Evolutionary conservation across 345 rosid genomes (phyloP).

Genomic region (Heritiera fomes): DNA sequence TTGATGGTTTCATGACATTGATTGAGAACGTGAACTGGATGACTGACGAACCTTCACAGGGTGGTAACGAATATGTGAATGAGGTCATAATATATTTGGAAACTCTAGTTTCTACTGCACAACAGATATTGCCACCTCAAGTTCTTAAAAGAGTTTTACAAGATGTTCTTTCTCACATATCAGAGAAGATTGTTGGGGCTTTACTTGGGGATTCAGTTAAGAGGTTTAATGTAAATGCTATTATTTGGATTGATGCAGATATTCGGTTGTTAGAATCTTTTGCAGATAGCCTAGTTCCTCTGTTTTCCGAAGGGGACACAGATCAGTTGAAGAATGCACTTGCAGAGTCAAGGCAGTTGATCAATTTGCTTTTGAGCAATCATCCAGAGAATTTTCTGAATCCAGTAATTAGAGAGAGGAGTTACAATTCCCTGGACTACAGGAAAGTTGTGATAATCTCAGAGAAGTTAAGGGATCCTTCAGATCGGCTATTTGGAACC

Average conservation of each 20-base stretch:
- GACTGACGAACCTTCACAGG: constrained; percentile 75
- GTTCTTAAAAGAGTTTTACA: constrained; percentile 82
- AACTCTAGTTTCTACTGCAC: constrained; percentile 93
- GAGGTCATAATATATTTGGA: constrained; percentile 91
- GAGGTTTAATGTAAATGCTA: constrained; percentile 73
- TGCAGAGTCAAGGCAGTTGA: constrained; percentile 75
- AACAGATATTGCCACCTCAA: constrained; percentile 77
- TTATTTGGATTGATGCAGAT: constrained; percentile 81
- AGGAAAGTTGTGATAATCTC: constrained; percentile 74
- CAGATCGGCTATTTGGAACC: constrained; percentile 87
- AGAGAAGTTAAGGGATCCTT: constrained; percentile 89
- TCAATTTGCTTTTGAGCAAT: constrained; percentile 79
- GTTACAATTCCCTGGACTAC: constrained; percentile 74
- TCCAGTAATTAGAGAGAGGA: constrained; percentile 86
- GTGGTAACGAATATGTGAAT: constrained; percentile 91
- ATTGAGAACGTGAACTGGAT: constrained; percentile 96
- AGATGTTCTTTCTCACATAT: constrained; percentile 83
- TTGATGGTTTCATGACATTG: constrained; percentile 85
- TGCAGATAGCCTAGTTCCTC: constrained; percentile 66
- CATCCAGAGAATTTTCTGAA: constrained; percentile 89
- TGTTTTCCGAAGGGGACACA: constrained; percentile 72
- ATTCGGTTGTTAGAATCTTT: constrained; percentile 83
- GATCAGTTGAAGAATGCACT: constrained; percentile 84
- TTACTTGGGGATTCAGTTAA: constrained; percentile 75
- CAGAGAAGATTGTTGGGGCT: constrained; percentile 71